Conservation (phyloP, 2,329 filamentous ascomycete genomes). For the Dactylellina parvicollis region DNA sequence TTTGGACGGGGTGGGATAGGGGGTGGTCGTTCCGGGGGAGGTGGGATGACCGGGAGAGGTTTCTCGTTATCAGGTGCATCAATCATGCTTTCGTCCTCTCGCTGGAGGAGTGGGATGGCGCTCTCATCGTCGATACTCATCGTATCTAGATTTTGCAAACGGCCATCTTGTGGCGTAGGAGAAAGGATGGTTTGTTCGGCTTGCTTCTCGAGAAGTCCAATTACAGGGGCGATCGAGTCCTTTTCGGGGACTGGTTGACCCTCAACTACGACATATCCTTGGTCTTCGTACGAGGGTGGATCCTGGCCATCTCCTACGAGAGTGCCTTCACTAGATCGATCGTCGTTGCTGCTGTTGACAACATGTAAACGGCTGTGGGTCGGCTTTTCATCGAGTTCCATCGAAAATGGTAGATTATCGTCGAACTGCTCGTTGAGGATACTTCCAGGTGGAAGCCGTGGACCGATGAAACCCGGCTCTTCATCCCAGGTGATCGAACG, state of each 20-base stretch:
- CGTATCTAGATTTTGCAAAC: constrained; percentile 14
- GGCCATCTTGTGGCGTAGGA: not conserved
- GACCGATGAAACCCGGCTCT: constrained; percentile 62
- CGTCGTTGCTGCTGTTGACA: constrained; percentile 44
- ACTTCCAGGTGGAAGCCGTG: constrained; percentile 41
- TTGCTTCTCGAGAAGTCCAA: constrained; percentile 14
- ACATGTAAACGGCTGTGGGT: constrained; percentile 21
- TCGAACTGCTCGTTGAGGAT: constrained; percentile 16
- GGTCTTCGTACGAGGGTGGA: constrained; percentile 51
- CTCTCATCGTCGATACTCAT: constrained; percentile 49
- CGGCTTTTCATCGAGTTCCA: constrained; percentile 56
- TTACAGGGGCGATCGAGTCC: not conserved
- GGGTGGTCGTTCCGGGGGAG: constrained; percentile 65
- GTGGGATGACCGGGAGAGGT: constrained; percentile 55
- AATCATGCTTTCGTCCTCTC: constrained; percentile 58
- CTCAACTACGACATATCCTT: constrained; percentile 45
- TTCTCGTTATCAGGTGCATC: constrained; percentile 54
- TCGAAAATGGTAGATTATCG: constrained; percentile 34
- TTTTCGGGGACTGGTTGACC: constrained; percentile 14
- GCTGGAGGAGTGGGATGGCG: constrained; percentile 38
- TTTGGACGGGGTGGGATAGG: constrained; percentile 69
- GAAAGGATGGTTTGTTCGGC: constrained; percentile 23
- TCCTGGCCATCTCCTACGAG: constrained; percentile 55
- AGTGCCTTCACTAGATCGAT: constrained; percentile 56
- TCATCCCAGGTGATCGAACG: constrained; percentile 64